Base-by-base conservation (phyloP, 208 protist genomes). In the Trypanosoma vivax region DNA sequence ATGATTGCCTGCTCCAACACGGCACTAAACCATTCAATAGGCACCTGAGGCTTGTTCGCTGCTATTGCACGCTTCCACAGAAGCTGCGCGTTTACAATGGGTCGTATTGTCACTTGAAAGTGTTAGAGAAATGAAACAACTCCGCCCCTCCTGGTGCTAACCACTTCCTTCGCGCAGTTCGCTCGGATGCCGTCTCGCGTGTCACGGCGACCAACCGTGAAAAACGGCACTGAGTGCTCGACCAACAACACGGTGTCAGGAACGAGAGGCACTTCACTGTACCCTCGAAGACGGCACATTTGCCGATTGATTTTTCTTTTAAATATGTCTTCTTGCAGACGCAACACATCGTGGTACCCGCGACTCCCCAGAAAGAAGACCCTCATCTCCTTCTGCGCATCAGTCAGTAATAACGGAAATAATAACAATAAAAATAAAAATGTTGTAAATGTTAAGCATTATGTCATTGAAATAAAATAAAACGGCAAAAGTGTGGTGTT, bases 81-180 rank as follows among this genome's bases (percentile, higher is more conserved):
- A 10, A 55, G 18, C 50, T 89, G 79, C 13, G 92, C 70, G 53
- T 93, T 88, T 4, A 60, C 79, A 43, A 92, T 77, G 18, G 86
- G 86, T 61, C 93, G 93, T 66, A 92, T 72, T 11, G 86, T 93
- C 34, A 92, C 38, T 70, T 95, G 88, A 14, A 85, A 85, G 2
- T 85, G 85, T 29, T 85, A 85, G 59, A 92, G 88, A 29, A 83
- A 95, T 43, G 88, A 93, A 41, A 92, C 75, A 33, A 85, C 82
- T 7, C 88, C 88, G n/a, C 88, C 88, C 5, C 88, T 58, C 40
- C 67, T 34, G 19, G 81, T 90, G 43, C 73, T 74, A 23, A 92
- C 77, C 0, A 88, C 70, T 13, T 90, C 65, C 18, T 90, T 52
- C 5, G 25, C 30, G 51, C 58, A 65, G 23, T 48, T 23, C 21